Evolutionary conservation across 148 eudicot species (phyloP).

Genomic region (Amaranthus hypochondriacus): DNA sequence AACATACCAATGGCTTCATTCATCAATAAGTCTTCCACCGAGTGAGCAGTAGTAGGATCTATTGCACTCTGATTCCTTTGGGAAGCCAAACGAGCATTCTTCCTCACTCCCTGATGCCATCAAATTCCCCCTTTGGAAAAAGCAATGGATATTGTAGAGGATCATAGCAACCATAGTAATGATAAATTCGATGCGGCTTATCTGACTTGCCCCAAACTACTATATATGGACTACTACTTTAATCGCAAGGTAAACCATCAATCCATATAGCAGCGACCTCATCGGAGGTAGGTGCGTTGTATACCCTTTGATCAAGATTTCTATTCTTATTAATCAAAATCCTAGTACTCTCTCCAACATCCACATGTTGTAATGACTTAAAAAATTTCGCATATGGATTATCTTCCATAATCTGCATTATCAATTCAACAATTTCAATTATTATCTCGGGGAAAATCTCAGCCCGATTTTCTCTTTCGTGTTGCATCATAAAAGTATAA

Average conservation of each 20-base stretch:
- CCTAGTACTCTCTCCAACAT: not conserved
- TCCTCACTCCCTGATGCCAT: slow-evolving; percentile 1
- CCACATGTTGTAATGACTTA: not conserved
- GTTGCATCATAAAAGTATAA: not conserved
- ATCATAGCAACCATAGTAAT: slow-evolving; percentile 11
- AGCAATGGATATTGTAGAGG: slow-evolving; percentile 8
- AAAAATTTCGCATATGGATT: slow-evolving; percentile 6
- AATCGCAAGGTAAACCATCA: not conserved
- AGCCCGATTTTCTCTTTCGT: not conserved
- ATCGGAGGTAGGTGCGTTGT: slow-evolving; percentile 1
- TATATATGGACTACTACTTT: not conserved
- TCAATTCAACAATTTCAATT: not conserved
- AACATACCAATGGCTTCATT: not conserved
- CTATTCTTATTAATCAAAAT: not conserved
- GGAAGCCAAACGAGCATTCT: no score
- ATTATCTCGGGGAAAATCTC: no score
- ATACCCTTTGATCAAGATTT: not conserved
- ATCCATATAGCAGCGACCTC: not conserved
- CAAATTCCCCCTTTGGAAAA: not conserved
- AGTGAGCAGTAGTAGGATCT: not conserved
- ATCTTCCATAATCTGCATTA: not conserved
- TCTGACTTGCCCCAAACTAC: not conserved
- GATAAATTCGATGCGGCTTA: not conserved
- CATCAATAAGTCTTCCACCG: not conserved
- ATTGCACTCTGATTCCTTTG: not conserved